Conservation (phyloP, 441 rosid species). For the Euphorbia schlechtendalii region DNA sequence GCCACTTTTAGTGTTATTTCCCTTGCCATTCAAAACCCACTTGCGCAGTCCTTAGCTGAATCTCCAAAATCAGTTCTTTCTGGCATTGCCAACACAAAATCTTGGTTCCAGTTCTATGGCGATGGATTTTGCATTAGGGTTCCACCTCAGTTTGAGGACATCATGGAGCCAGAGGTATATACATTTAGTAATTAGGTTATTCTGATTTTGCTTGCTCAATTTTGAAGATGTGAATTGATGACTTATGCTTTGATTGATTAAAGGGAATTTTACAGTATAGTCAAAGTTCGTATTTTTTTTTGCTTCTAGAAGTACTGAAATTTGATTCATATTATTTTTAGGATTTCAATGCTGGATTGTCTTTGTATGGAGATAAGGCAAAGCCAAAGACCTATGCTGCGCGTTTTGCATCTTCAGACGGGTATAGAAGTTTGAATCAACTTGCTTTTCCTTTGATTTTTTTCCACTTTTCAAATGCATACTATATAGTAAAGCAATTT, state of each 20-base stretch:
- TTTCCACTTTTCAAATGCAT: not conserved
- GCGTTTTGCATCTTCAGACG: conserved; percentile 75
- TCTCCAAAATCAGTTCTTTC: conserved; percentile 40
- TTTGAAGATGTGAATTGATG: conserved; percentile 2
- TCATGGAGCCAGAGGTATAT: conserved; percentile 79
- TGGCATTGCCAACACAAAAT: conserved; percentile 61
- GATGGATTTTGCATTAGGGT: conserved; percentile 76
- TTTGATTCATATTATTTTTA: conserved; percentile 18
- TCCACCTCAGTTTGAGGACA: conserved; percentile 80
- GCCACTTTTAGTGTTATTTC: conserved; percentile 37
- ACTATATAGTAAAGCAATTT: not conserved
- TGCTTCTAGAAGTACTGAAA: not conserved
- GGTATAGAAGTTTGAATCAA: conserved; percentile 36
- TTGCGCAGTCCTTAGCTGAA: conserved; percentile 46
- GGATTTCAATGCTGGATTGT: conserved; percentile 80
- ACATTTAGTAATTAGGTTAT: not conserved
- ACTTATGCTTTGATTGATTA: no score
- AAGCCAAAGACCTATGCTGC: conserved; percentile 81
- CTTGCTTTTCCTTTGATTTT: conserved; percentile 1
- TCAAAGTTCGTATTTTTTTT: not conserved
- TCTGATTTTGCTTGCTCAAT: not conserved
- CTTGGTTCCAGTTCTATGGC: conserved; percentile 88
- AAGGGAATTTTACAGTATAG: not conserved
- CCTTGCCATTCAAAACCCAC: conserved; percentile 34
- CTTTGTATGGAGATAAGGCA: conserved; percentile 91